Evolutionary conservation across 495 filamentous ascomycete species (phyloP), one percentile per base, ranked within the genome.

Genomic region (Echria macrotheca): DNA sequence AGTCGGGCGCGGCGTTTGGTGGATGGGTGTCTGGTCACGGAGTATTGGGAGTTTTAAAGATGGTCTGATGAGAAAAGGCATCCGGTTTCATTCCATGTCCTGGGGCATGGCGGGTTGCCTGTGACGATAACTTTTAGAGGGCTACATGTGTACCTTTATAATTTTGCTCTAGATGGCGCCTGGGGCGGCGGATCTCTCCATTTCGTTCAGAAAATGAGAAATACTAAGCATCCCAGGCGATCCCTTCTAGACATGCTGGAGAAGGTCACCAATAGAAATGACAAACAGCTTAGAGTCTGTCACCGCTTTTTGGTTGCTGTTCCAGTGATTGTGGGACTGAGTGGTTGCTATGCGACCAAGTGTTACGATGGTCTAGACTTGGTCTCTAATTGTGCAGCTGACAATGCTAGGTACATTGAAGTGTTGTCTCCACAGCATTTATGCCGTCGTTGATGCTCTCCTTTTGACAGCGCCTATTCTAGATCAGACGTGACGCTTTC

Each of bases 141-240:
- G 37, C 29, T 4, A 46, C 44, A 46, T 46, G 28, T 46, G 31
- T 46, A 36, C 44, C 28, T 46, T 32, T 40, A 48, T 48, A 39
- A 38, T 38, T 48, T 28, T 48, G 15, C 29, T 33, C 40, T 48
- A 48, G 31, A 48, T 48, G 46, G 46, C 35, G 35, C 35, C 18
- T 25, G 44, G 22, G 7, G 23, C 25, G 21, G 17, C 41, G 19
- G 43, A 46, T 52, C 49, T 52, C 45, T 47, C 43, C 41, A 45
- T 52, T 47, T 52, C 35, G 24, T 39, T 41, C 26, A 17, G 49
- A 38, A 39, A 47, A 48, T 52, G 49, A 35, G 41, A 36, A 44
- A 51, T 44, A 51, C 29, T 38, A 33, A 42, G 40, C 40, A 45
- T 38, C 49, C 37, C 48, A 44, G 36, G 18, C n/a, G n/a, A 28